Conservation (phyloP, 1,139 yeast species). For the Hemisphaericaspora xylofermentans region DNA sequence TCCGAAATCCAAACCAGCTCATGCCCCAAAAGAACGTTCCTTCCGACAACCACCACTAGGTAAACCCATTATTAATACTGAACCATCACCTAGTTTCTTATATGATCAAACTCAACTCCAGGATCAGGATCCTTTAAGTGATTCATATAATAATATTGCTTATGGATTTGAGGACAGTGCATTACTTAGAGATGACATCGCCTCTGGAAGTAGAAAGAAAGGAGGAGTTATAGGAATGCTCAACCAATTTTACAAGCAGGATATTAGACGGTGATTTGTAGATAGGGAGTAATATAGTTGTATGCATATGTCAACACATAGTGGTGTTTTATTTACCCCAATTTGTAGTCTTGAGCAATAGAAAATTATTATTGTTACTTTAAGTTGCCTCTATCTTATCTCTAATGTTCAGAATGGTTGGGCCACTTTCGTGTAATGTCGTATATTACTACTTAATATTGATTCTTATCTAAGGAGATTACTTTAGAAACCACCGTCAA, state of each 20-base stretch:
- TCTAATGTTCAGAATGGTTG: too few species aligned
- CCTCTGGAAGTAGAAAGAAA: slow-evolving; percentile 16
- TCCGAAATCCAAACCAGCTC: slow-evolving; percentile 8
- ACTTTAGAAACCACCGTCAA: too few species aligned
- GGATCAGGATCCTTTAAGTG: slow-evolving; percentile 19
- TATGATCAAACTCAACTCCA: slow-evolving; percentile 12
- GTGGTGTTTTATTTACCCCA: too few species aligned
- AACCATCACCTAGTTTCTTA: slow-evolving; percentile 8
- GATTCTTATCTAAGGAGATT: too few species aligned
- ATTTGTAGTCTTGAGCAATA: too few species aligned
- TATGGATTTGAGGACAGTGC: slow-evolving; percentile 34
- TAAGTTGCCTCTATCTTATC: too few species aligned
- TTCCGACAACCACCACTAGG: not conserved
- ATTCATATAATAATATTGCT: slow-evolving; percentile 29
- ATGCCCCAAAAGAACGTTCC: not conserved
- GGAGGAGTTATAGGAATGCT: slow-evolving; percentile 79
- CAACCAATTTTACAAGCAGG: slow-evolving; percentile 77
- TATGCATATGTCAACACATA: not conserved
- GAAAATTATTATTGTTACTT: too few species aligned
- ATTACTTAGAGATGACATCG: slow-evolving; percentile 24
- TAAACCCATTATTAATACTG: slow-evolving; percentile 4
- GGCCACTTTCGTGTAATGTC: too few species aligned
- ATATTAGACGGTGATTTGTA: slow-evolving; percentile 20
- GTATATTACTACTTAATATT: too few species aligned
- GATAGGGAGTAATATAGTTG: too few species aligned